Evolutionary conservation across 805 yeast species (phyloP).

Genomic region (Candida qinlingensis): DNA sequence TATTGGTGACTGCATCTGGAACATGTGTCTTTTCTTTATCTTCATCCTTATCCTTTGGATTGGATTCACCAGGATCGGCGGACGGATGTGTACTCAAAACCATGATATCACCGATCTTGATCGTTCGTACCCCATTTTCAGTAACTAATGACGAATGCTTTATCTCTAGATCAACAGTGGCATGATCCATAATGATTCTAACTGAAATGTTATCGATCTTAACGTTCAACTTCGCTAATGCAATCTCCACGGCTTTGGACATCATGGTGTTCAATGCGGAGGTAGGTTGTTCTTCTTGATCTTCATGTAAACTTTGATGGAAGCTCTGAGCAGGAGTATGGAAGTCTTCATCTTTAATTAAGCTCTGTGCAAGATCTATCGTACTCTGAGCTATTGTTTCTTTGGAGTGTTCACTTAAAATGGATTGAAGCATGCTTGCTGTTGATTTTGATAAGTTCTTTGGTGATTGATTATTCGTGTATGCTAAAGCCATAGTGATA

Average conservation of each 20-base stretch:
- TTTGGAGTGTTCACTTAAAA: slow-evolving; percentile 26
- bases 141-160: slow-evolving; percentile 32
- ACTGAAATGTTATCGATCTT: slow-evolving; percentile 42
- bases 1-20: slow-evolving; percentile 7
- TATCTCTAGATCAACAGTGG: slow-evolving; percentile 30
- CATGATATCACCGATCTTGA: slow-evolving; percentile 35
- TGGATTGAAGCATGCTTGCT: slow-evolving; percentile 12
- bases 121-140: slow-evolving; percentile 40
- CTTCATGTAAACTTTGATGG: slow-evolving; percentile 17
- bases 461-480: slow-evolving; percentile 5
- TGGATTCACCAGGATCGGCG: slow-evolving; percentile 21
- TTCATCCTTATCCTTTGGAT: background rate
- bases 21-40: slow-evolving; percentile 14
- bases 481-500: slow-evolving; percentile 36
- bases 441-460: slow-evolving; percentile 1
- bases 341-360: slow-evolving; percentile 27
- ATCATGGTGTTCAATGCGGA: slow-evolving; percentile 50
- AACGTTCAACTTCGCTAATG: slow-evolving; percentile 54
- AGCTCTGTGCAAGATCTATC: slow-evolving; percentile 59
- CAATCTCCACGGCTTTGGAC: slow-evolving; percentile 62
- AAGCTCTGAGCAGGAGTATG: slow-evolving; percentile 12
- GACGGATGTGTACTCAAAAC: slow-evolving; percentile 38
- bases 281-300: slow-evolving; percentile 11
- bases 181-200: slow-evolving; percentile 43
- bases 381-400: slow-evolving; percentile 68